Evolutionary conservation across 768 basidiomycete species (phyloP).

Genomic region (Galerina marginata): DNA sequence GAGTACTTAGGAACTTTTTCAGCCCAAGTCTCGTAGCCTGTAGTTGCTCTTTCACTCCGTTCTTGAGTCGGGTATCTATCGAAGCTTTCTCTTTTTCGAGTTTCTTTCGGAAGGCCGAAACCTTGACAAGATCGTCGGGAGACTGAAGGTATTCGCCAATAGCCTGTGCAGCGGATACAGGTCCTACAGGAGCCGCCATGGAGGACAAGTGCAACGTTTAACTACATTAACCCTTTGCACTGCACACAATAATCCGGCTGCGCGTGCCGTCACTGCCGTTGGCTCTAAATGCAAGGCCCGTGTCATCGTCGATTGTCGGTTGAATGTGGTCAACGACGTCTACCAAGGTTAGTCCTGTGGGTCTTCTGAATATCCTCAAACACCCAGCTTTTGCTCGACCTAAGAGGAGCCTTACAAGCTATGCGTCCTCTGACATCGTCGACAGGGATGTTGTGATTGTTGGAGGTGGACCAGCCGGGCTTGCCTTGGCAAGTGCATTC

Average conservation of each 20-base stretch:
- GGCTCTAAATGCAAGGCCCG: neutral
- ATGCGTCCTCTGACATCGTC: slow-evolving; percentile 28
- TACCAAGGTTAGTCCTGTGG: slow-evolving; percentile 17
- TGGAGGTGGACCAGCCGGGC: slow-evolving; percentile 91
- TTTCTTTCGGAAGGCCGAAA: slow-evolving; percentile 89
- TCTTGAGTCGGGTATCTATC: slow-evolving; percentile 88
- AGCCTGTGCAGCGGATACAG: slow-evolving; percentile 81
- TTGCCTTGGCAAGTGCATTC: slow-evolving; percentile 87
- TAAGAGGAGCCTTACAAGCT: slow-evolving; percentile 6
- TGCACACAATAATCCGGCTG: neutral
- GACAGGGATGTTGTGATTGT: slow-evolving; percentile 92
- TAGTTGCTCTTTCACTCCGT: slow-evolving; percentile 91
- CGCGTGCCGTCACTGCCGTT: slow-evolving; percentile 16
- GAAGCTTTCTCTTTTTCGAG: slow-evolving; percentile 96
- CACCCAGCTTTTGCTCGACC: neutral
- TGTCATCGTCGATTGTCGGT: slow-evolving; percentile 22
- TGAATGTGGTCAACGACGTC: slow-evolving; percentile 16
- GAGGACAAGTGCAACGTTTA: neutral
- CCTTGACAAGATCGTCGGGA: slow-evolving; percentile 91
- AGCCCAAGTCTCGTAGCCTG: slow-evolving; percentile 90
- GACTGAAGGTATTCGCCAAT: slow-evolving; percentile 91
- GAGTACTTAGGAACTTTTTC: slow-evolving; percentile 77
- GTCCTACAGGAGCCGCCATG: slow-evolving; percentile 53
- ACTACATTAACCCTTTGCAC: neutral
- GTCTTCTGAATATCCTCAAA: slow-evolving; percentile 1